These are phyloP conservation scores for Stagonosporopsis vannaccii DNA, from an alignment of 2,329 filamentous ascomycete species.

Conservation along the genomic window DNA sequence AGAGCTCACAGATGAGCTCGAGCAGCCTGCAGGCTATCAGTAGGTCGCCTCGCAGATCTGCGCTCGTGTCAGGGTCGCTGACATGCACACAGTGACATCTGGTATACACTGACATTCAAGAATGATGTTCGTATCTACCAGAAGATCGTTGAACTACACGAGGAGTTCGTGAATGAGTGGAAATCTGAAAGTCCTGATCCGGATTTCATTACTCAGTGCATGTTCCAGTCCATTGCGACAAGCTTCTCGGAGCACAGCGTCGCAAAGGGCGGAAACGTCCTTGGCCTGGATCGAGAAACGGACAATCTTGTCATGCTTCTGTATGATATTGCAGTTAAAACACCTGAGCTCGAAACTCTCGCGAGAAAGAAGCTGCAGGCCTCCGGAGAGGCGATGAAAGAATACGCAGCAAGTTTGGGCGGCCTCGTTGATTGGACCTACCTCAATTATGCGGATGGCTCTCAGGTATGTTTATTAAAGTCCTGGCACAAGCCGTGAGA, in stretches of 20 bases:
- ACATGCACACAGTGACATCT: constrained; percentile 25
- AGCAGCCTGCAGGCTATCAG: constrained; percentile 35
- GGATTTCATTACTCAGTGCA: constrained; percentile 36
- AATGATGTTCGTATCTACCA: constrained; percentile 27
- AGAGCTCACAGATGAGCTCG: constrained; percentile 32
- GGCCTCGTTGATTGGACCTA: constrained; percentile 32
- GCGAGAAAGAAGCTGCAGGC: constrained; percentile 21
- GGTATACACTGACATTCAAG: constrained; percentile 36
- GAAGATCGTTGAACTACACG: constrained; percentile 30
- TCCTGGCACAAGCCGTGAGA: neutral
- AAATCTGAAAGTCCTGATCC: constrained; percentile 18
- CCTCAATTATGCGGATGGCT: constrained; percentile 47
- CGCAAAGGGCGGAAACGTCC: constrained; percentile 35
- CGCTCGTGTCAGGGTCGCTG: neutral
- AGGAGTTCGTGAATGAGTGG: constrained; percentile 29
- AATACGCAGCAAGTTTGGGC: constrained; percentile 19
- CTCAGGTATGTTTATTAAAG: constrained; percentile 22
- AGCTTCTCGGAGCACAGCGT: constrained; percentile 27
- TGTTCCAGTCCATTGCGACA: constrained; percentile 33
- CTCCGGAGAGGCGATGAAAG: constrained; percentile 22
- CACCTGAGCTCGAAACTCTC: constrained; percentile 20
- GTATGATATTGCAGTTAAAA: constrained; percentile 28
- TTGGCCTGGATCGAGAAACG: constrained; percentile 30
- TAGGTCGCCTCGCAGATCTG: neutral
- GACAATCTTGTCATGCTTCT: constrained; percentile 33